Evolutionary conservation across 192 early-diverging fungal genomes (phyloP).

Genomic region (Lunasporangiospora selenospora): DNA sequence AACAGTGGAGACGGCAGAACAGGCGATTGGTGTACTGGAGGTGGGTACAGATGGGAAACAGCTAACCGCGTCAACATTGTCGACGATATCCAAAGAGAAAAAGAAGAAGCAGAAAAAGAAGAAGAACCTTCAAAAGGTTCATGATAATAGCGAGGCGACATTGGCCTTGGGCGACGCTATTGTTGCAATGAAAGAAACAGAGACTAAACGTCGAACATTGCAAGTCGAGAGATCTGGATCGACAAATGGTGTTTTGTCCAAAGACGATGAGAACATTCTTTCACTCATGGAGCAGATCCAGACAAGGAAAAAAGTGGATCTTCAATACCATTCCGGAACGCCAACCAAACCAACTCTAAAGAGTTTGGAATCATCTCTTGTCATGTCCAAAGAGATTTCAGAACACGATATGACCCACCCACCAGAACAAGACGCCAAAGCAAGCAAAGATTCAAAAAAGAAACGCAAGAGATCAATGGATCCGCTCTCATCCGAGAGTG

Average conservation of each 20-base stretch:
- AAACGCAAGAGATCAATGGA: neutral
- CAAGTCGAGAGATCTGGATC: neutral
- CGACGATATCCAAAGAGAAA: neutral
- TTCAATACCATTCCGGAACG: neutral
- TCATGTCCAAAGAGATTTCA: too few species aligned
- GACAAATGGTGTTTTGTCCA: too few species aligned
- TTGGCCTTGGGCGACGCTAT: neutral
- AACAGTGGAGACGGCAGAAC: neutral
- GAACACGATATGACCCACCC: constrained; percentile 3
- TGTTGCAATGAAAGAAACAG: neutral
- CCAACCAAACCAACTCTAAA: constrained; percentile 13
- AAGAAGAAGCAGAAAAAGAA: constrained; percentile 1
- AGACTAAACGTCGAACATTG: neutral
- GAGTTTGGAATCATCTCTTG: too few species aligned
- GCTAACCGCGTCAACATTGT: too few species aligned
- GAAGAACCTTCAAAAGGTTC: neutral
- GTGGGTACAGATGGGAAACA: too few species aligned
- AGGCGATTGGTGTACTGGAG: neutral
- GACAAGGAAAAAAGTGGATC: constrained; percentile 18
- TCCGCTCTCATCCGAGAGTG: neutral
- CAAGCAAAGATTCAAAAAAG: neutral
- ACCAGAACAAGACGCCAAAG: constrained; percentile 17
- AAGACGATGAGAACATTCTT: constrained; percentile 1
- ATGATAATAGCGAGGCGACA: neutral
- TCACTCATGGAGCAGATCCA: constrained; percentile 21